Base-by-base conservation (phyloP, 2,329 filamentous ascomycete genomes). In the Penicillium decumbens region DNA sequence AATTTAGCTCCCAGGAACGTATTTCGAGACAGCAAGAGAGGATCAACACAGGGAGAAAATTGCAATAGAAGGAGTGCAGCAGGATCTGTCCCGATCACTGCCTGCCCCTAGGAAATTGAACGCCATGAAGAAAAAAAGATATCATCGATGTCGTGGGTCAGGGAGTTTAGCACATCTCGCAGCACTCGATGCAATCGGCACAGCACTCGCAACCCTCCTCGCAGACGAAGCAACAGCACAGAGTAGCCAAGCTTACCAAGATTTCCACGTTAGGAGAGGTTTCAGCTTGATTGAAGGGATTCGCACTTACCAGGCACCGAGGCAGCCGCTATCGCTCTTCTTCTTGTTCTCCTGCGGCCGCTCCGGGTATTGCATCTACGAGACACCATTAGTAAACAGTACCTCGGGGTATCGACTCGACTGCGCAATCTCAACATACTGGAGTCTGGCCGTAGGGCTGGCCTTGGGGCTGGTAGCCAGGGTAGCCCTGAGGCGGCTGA, bases 121-220 rank as follows among this genome's bases (percentile, higher is more conserved):
- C 54, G 62, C 58, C 53, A 55, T 45, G 53, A 56, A 50, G 55
- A 49, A 32, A 55, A 51, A 50, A 57, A 57, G 41, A 41, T 56
- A 56, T 65, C 55, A 47, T 63, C 39, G 53, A 53, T 45, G 44
- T 60, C 60, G 54, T 62, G 43, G 51, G 53, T 59, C 46, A 37
- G 49, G 20, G 42, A 45, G 45, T 41, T 60, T 66, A 70, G 54
- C 67, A 71, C 61, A 66, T 61, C 43, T 70, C 67, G 45, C 69
- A 75, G 65, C 77, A 80, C 50, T 79, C 79, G 59, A 78, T 78
- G 65, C 80, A 83, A 4, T 83, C 81, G n/a, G 76, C 71, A 62
- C 81, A 84, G 69, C 80, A 83, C 65, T 83, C 81, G 60, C 81
- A 84, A 25, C 77, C 75, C 67, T 84, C 81, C 62, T 83, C 81